Conservation (phyloP, 106 monocot species). For the Cymbidium sinense region DNA sequence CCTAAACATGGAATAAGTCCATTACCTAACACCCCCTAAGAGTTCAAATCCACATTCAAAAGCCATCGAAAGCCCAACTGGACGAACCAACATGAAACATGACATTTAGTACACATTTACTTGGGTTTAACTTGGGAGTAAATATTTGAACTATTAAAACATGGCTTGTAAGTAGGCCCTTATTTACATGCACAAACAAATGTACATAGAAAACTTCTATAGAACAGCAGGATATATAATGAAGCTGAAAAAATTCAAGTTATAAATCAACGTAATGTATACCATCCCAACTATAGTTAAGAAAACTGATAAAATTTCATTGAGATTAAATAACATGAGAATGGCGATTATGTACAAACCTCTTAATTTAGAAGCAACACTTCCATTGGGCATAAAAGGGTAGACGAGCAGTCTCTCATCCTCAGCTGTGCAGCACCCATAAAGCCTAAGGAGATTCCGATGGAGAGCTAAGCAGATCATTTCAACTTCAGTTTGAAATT, state of each 20-base stretch:
- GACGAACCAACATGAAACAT: no score
- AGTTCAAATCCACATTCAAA: no score
- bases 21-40: no score
- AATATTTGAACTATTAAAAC: no score
- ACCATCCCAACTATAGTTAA: neutral
- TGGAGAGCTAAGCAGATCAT: conserved; percentile 90
- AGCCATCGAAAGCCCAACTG: no score
- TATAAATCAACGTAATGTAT: neutral
- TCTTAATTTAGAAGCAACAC: conserved; percentile 87
- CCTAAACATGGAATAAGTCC: no score
- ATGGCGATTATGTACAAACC: conserved; percentile 18
- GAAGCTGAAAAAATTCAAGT: neutral
- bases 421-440: conserved; percentile 76
- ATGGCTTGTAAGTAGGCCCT: no score
- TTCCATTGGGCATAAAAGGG: conserved; percentile 96
- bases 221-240: no score
- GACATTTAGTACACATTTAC: no score
- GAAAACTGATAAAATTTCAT: neutral
- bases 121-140: no score
- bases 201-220: no score
- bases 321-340: neutral
- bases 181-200: no score
- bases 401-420: conserved; percentile 87
- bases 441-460: conserved; percentile 76
- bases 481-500: conserved; percentile 95